Conservation (phyloP, 371 early-diverging fungal genomes). For the Saksenaea vasiformis region DNA sequence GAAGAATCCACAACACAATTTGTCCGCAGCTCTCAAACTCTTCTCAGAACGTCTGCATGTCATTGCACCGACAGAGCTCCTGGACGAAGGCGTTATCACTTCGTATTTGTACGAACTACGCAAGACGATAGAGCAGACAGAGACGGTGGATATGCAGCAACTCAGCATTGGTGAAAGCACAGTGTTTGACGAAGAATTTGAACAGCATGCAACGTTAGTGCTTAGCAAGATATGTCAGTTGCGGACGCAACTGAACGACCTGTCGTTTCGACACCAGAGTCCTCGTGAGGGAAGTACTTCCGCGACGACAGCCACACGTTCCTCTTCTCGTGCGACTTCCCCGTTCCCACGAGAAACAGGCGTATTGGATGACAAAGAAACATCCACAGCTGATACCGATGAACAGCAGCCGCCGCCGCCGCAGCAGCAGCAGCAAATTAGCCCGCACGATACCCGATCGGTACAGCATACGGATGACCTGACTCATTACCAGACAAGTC, state of each 20-base stretch:
- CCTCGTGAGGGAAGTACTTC: constrained; percentile 2
- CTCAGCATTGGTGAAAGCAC: constrained; percentile 16
- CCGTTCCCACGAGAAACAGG: not conserved
- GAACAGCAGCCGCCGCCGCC: not conserved
- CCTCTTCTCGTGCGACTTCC: not conserved
- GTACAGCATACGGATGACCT: constrained; percentile 10
- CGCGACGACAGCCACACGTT: not conserved
- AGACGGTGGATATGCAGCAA: constrained; percentile 3
- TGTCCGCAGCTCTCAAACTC: constrained; percentile 9
- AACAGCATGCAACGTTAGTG: constrained; percentile 15
- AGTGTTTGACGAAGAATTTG: constrained; percentile 19
- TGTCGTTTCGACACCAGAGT: constrained; percentile 14
- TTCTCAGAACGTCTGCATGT: constrained; percentile 15
- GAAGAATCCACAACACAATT: constrained; percentile 2
- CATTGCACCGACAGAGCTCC: not conserved
- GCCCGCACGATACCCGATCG: constrained; percentile 5
- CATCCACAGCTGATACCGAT: not conserved
- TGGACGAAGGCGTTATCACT: not conserved
- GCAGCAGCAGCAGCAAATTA: too few relatives aligned
- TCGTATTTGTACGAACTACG: constrained; percentile 11
- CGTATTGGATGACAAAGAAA: not conserved
- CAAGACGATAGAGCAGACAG: constrained; percentile 6
- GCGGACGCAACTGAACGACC: constrained; percentile 22
- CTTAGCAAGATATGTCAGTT: constrained; percentile 16
- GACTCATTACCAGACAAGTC: constrained; percentile 1